These are phyloP conservation scores for Wickerhamomyces tratensis DNA, from an alignment of 805 yeast species.

Conservation along the genomic window DNA sequence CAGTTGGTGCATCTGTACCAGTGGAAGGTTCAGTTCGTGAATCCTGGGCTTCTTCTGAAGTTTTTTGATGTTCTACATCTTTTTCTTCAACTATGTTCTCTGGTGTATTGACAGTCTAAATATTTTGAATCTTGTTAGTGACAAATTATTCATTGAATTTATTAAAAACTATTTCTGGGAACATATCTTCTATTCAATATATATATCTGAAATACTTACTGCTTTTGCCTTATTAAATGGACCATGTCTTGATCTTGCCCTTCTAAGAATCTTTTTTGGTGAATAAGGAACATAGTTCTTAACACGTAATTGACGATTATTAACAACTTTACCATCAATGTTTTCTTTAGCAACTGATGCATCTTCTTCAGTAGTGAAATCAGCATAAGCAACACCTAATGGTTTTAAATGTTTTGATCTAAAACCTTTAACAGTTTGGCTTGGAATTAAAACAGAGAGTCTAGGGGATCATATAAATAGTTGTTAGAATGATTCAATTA, in stretches of 20 bases:
- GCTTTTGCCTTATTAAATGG: neutral
- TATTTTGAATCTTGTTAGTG: neutral
- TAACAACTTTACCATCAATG: constrained; percentile 51
- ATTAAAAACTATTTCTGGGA: too few species aligned
- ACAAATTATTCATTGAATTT: too few species aligned
- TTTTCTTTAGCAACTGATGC: constrained; percentile 57
- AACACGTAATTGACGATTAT: constrained; percentile 29
- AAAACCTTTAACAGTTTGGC: constrained; percentile 39
- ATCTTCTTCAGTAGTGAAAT: constrained; percentile 54
- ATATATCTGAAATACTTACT: neutral
- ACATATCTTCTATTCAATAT: too few species aligned
- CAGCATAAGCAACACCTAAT: constrained; percentile 74
- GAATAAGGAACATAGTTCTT: constrained; percentile 33
- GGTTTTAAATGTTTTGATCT: constrained; percentile 31
- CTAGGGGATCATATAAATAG: constrained; percentile 2
- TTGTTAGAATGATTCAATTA: too few species aligned
- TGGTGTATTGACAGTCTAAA: neutral
- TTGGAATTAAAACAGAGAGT: constrained; percentile 39
- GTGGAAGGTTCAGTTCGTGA: neutral
- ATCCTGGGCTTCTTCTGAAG: neutral
- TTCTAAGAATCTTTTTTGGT: constrained; percentile 16
- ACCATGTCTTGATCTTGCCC: constrained; percentile 8
- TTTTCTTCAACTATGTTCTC: neutral
- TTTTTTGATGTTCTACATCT: neutral
- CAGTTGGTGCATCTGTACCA: too few species aligned